Percentiles rank a stretch among this genome's conserved stretches.
Conservation (phyloP, 2,329 filamentous ascomycete genomes). For the Aureobasidium sp. region DNA sequence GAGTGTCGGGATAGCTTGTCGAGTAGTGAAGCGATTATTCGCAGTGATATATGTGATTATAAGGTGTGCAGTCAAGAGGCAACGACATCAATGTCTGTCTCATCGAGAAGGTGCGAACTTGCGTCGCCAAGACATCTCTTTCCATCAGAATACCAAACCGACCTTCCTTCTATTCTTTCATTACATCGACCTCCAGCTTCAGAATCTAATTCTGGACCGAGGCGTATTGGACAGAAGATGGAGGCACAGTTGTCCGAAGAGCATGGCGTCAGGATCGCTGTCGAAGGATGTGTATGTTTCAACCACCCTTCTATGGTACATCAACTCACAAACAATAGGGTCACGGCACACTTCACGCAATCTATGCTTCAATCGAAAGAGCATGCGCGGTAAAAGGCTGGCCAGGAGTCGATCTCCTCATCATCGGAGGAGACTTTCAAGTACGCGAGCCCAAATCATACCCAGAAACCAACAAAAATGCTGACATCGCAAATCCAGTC, state of each 20-base stretch:
- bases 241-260: constrained; percentile 8
- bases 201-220: neutral
- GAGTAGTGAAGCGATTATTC: neutral
- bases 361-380: constrained; percentile 71
- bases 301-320: constrained; percentile 6
- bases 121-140: constrained; percentile 8
- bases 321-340: constrained; percentile 50
- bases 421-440: constrained; percentile 96
- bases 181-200: neutral
- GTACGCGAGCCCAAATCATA: constrained; percentile 35
- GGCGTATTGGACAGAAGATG: neutral
- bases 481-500: constrained; percentile 47
- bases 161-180: neutral
- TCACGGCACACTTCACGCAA: constrained; percentile 84
- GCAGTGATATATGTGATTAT: neutral
- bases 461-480: neutral
- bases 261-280: constrained; percentile 62
- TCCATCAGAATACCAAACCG: neutral
- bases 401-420: constrained; percentile 77
- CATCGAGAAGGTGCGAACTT: neutral
- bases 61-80: neutral
- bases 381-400: constrained; percentile 66
- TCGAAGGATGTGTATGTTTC: constrained; percentile 73
- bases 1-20: neutral
- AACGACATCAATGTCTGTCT: neutral